Evolutionary conservation across 805 yeast species (phyloP), one percentile per base, ranked within the genome.

Genomic region (Candida railenensis): DNA sequence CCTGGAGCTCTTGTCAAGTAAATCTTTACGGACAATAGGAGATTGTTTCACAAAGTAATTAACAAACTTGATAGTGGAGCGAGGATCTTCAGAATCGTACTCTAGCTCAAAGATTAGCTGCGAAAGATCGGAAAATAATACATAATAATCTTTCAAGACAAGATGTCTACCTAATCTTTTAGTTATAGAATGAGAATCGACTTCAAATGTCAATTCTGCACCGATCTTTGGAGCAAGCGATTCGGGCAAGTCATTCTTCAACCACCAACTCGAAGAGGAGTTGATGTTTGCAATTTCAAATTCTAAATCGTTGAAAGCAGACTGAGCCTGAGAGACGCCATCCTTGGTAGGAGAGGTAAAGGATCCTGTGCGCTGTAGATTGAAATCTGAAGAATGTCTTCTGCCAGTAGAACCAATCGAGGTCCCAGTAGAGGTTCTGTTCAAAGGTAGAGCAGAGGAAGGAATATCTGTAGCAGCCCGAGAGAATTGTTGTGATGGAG

Each of bases 51-150:
- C 45, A 16, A 53, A 54, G n/a, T 47, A 52, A n/a, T 61, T 59
- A 12, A 58, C 61, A 16, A 67, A 51, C 44, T 64, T 64, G 11
- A 80, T 69, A 1, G 85, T 71, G 1, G 71, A 59, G 12, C 76
- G 59, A 1, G 94, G 89, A 46, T 82, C 77, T 12, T 68, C 66
- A 14, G 59, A 54, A 34, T 83, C 83, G 56, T 71, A 89, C 19
- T 76, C 71, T 3, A 87, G 66, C 42, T 83, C 81, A 50, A 89
- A 66, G 1, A 78, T 66, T 3, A 83, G 69, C 53, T 84, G 89
- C 1, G 94, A 79, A 53, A 85, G 81, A 59, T 88, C 95, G 49
- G 78, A 81, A 62, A 82, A 84, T 36, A 90, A 65, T 12, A 89
- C 72, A 58, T 88, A 89, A 52, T 86, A 82, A 52, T 85, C 90